Conservation (phyloP, 1,139 yeast genomes). For the Sugiyamaella grinbergsii region DNA sequence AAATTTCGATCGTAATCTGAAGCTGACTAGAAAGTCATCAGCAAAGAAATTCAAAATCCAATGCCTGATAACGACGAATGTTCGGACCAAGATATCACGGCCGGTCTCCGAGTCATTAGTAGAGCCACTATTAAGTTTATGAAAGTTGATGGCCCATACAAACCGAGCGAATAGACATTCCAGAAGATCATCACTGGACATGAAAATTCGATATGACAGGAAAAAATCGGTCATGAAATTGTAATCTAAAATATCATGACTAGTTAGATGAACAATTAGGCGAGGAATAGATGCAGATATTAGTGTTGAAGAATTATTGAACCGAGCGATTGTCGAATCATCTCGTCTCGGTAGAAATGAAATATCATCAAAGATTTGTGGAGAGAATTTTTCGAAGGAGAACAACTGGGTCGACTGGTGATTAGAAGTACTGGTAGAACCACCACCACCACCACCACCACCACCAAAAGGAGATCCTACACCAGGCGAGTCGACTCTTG, state of each 20-base stretch:
- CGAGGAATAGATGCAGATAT: slow-evolving; percentile 27
- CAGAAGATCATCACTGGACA: slow-evolving; percentile 59
- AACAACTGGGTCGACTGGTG: slow-evolving; percentile 16
- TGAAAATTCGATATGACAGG: slow-evolving; percentile 74
- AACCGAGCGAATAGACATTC: slow-evolving; percentile 64
- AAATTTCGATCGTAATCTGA: slow-evolving; percentile 38
- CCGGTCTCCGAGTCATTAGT: slow-evolving; percentile 49
- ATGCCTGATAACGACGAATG: slow-evolving; percentile 84
- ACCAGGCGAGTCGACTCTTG: background rate
- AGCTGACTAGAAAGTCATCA: slow-evolving; percentile 46
- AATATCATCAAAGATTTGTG: slow-evolving; percentile 24
- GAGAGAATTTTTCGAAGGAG: slow-evolving; percentile 22
- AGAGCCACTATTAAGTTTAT: slow-evolving; percentile 8
- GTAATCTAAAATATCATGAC: slow-evolving; percentile 79
- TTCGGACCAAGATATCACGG: slow-evolving; percentile 71
- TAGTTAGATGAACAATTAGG: slow-evolving; percentile 70
- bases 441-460: background rate
- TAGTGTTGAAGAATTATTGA: slow-evolving; percentile 18
- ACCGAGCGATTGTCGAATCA: slow-evolving; percentile 17
- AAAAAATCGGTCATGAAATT: slow-evolving; percentile 81
- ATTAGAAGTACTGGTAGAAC: too few relatives aligned
- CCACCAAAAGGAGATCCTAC: slow-evolving; percentile 4
- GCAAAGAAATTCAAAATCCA: slow-evolving; percentile 66
- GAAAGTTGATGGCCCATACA: slow-evolving; percentile 62
- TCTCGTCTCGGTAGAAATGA: slow-evolving; percentile 27